phyloP scores from a whole-genome alignment of 352 stramenopile genomes.

The Globisporangium middletonii region DNA sequence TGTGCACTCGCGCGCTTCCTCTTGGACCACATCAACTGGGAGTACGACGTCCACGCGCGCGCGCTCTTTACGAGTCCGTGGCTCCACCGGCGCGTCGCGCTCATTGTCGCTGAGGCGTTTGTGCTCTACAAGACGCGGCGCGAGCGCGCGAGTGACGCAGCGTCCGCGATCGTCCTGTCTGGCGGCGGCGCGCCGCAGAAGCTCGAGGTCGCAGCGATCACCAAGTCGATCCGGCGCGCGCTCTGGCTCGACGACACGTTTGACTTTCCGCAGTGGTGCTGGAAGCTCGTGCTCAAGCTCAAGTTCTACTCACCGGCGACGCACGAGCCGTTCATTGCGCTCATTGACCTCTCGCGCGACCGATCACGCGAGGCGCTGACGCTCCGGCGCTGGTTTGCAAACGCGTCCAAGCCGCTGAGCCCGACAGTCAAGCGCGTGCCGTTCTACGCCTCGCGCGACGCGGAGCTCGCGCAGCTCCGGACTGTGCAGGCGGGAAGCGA shows the following conservation, averaged over 20 bases:
- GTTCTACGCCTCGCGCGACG: slow-evolving; percentile 53
- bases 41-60: slow-evolving; percentile 60
- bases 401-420: slow-evolving; percentile 24
- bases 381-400: slow-evolving; percentile 69
- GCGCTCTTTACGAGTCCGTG: slow-evolving; percentile 59
- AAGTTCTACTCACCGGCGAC: slow-evolving; percentile 73
- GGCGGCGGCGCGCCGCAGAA: slow-evolving; percentile 45
- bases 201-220: slow-evolving; percentile 47
- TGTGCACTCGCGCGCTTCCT: slow-evolving; percentile 68
- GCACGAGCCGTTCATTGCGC: slow-evolving; percentile 53
- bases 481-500: slow-evolving; percentile 3
- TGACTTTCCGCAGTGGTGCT: slow-evolving; percentile 83
- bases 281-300: slow-evolving; percentile 78
- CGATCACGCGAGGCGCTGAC: slow-evolving; percentile 68
- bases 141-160: slow-evolving; percentile 28
- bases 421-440: slow-evolving; percentile 23
- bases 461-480: slow-evolving; percentile 19
- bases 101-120: slow-evolving; percentile 74
- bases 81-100: slow-evolving; percentile 70
- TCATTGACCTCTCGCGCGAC: slow-evolving; percentile 72
- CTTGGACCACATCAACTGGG: slow-evolving; percentile 83
- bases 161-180: slow-evolving; percentile 33
- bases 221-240: slow-evolving; percentile 66
- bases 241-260: slow-evolving; percentile 59
- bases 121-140: slow-evolving; percentile 59